These are phyloP conservation scores for Plantago rigida DNA, from an alignment of 305 asterid genomes.

Conservation along the genomic window DNA sequence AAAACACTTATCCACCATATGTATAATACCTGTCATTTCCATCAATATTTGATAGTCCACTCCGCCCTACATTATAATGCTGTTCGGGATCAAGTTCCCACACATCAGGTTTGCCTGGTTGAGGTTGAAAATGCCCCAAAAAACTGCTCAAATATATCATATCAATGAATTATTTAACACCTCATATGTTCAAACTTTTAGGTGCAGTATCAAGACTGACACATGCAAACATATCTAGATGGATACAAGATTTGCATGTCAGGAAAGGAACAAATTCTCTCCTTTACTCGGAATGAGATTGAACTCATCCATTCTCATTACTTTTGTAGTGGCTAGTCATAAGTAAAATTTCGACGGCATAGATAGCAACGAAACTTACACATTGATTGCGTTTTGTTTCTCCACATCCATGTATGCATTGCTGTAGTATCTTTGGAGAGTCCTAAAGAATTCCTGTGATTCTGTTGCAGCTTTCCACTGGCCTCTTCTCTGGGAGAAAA, in stretches of 20 bases:
- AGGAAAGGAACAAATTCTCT: constrained; percentile 10
- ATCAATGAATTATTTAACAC: constrained; percentile 20
- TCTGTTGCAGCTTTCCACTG: constrained; percentile 97
- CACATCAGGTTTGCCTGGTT: constrained; percentile 67
- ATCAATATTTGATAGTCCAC: constrained; percentile 40
- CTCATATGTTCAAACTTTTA: constrained; percentile 18
- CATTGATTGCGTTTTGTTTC: constrained; percentile 85
- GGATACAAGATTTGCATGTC: constrained; percentile 10
- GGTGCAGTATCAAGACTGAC: constrained; percentile 12
- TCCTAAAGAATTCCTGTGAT: constrained; percentile 91
- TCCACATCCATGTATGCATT: constrained; percentile 89
- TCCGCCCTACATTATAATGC: constrained; percentile 49
- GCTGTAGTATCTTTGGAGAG: constrained; percentile 87
- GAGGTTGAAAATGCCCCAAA: constrained; percentile 88
- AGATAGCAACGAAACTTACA: constrained; percentile 42
- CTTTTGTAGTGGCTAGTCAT: constrained; percentile 14
- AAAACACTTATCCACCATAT: constrained; percentile 17
- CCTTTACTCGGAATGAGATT: constrained; percentile 7
- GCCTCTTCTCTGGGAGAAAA: constrained; percentile 85
- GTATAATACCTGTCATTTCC: constrained; percentile 46
- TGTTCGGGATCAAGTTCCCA: constrained; percentile 85
- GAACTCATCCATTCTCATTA: constrained; percentile 16
- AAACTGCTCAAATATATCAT: constrained; percentile 48
- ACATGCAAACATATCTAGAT: constrained; percentile 17
- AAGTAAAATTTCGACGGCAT: constrained; percentile 5